Evolutionary conservation across 2,329 filamentous ascomycete genomes (phyloP), one percentile per base, ranked within the genome.

Genomic region (Aspergillus costaricaensis): DNA sequence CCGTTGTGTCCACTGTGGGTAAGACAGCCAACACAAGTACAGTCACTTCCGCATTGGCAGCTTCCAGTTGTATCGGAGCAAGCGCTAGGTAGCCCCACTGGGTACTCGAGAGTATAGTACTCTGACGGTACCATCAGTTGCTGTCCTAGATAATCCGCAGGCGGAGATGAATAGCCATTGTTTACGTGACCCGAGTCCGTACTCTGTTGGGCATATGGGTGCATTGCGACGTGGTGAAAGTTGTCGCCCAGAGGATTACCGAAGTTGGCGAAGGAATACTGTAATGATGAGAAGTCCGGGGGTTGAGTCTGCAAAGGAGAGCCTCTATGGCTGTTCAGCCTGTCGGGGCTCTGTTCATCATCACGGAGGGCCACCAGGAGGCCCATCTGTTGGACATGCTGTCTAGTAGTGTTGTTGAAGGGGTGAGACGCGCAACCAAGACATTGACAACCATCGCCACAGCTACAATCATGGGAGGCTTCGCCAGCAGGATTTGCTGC

Each of bases 41-140:
- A 85, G 41, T 82, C 81, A 58, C 79, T 79, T 15, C 81, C 81
- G 59, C 82, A 85, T 62, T 80, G 80, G 59, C 82, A 85, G 25
- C 77, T 82, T 3, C 82, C 82, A 5, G 77, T 81, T 3, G 76
- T 70, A 61, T 84, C 79, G 36, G 77, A 78, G 66, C 82, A 84
- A 15, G 76, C 65, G 25, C 63, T 68, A 4, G 74, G 72, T 44
- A 77, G 62, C 21, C 72, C 74, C 19, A 79, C 71, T 2, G 77
- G 72, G 57, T 78, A 79, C 64, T 78, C 76, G 48, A 79, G 65
- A 5, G 76, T 78, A 59, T 76, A 76, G 60, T 79, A 79, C 52
- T 77, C 73, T 1, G 74, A 75, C 5, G 76, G 72, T n/a, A 74
- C 70, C 77, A 79, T 78, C 62, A 76, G 56, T 19, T 70, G 69